Percentiles rank a stretch among this genome's conserved stretches.
These are phyloP conservation scores for Coemansia sp. DNA, from an alignment of 192 early-diverging fungal genomes.

Conservation along the genomic window DNA sequence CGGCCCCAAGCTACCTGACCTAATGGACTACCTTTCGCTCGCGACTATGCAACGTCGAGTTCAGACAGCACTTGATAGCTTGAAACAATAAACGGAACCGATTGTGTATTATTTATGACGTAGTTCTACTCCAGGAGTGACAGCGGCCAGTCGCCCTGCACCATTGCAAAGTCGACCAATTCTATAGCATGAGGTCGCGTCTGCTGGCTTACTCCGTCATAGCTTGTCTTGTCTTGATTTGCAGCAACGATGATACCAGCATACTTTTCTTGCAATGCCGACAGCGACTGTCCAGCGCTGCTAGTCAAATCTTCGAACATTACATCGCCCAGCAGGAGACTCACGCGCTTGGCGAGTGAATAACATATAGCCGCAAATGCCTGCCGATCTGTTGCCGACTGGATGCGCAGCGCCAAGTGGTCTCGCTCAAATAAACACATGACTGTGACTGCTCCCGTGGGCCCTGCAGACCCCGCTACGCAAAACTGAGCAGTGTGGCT, in stretches of 20 bases:
- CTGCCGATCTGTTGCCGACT: slow-evolving; percentile 8
- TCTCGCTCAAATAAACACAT: slow-evolving; percentile 36
- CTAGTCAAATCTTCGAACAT: neutral
- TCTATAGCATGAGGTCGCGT: slow-evolving; percentile 1
- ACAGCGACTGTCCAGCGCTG: neutral
- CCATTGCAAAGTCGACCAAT: slow-evolving; percentile 11
- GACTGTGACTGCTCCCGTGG: slow-evolving; percentile 6
- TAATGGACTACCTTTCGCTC: slow-evolving; percentile 27
- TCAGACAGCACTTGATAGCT: neutral
- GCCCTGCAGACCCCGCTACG: neutral
- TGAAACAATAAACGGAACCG: neutral
- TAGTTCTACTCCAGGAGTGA: neutral
- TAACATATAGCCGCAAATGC: slow-evolving; percentile 20
- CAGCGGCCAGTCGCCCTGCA: neutral
- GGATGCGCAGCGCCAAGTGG: slow-evolving; percentile 31
- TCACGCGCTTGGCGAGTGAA: slow-evolving; percentile 23
- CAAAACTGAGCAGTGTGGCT: slow-evolving; percentile 27
- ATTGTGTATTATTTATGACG: neutral
- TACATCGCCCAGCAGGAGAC: slow-evolving; percentile 17
- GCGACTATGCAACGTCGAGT: slow-evolving; percentile 21
- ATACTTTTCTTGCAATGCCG: slow-evolving; percentile 2
- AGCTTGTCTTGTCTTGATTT: neutral
- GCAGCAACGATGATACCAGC: neutral
- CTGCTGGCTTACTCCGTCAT: neutral
- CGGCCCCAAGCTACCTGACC: slow-evolving; percentile 43